Evolutionary conservation across 495 filamentous ascomycete species (phyloP).

Genomic region (Penicillium flavigenum): DNA sequence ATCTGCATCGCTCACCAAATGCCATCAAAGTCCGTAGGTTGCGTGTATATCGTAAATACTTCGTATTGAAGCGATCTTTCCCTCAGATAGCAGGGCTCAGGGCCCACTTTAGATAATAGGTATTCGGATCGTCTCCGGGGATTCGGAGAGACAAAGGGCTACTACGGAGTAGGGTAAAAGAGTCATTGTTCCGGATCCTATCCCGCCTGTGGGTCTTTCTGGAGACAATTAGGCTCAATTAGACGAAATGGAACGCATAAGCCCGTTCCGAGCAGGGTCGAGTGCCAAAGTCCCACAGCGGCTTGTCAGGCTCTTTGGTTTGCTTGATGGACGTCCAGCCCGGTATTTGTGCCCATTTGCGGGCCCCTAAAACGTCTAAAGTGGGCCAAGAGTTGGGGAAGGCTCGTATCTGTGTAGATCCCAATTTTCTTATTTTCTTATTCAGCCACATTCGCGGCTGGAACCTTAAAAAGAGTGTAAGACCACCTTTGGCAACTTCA

Average conservation of each 20-base stretch:
- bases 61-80: not conserved
- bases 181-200: not conserved
- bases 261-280: not conserved
- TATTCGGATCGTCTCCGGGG: not conserved
- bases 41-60: not conserved
- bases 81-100: not conserved
- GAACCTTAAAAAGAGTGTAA: not conserved
- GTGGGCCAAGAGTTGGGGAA: not conserved
- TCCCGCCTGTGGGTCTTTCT: not conserved
- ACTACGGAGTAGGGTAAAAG: not conserved
- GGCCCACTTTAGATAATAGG: not conserved
- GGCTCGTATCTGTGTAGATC: slow-evolving; percentile 20
- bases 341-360: too few relatives aligned
- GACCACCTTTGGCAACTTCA: not conserved
- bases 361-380: not conserved
- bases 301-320: slow-evolving; percentile 3
- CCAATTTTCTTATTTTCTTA: slow-evolving; percentile 2
- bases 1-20: too few relatives aligned
- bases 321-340: not conserved
- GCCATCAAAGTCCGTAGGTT: too few relatives aligned
- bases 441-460: not conserved
- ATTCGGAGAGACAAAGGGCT: not conserved
- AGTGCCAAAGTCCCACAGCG: slow-evolving; percentile 18
- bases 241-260: not conserved
- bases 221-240: not conserved